phyloP scores from a whole-genome alignment of 768 basidiomycete species.

The Termitomyces sp. region DNA sequence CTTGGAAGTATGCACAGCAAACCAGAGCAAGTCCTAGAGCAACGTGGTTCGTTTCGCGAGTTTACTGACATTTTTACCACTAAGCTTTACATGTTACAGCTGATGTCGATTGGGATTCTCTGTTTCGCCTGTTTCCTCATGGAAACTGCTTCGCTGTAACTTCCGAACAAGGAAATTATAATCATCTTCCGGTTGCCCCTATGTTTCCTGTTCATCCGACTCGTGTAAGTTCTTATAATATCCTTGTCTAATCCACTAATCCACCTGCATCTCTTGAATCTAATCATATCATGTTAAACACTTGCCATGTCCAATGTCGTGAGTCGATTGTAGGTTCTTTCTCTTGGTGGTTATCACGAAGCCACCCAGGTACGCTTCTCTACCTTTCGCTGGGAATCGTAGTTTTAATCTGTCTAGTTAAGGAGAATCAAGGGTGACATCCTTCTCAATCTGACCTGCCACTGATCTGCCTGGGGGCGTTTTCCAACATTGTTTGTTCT shows the following conservation, averaged over 20 bases:
- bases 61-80: neutral
- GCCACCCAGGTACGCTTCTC: conserved; percentile 1
- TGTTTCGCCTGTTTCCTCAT: neutral
- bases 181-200: neutral
- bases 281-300: neutral
- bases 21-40: neutral
- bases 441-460: neutral
- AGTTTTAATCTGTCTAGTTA: conserved; percentile 7
- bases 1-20: neutral
- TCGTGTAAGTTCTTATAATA: neutral
- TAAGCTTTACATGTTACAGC: neutral
- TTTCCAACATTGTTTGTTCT: neutral
- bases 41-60: conserved; percentile 6
- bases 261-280: neutral
- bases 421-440: neutral
- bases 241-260: neutral
- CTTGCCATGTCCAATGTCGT: neutral
- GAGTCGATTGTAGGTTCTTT: neutral
- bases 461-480: neutral
- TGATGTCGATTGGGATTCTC: neutral
- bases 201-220: neutral
- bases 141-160: conserved; percentile 2
- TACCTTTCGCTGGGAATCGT: neutral
- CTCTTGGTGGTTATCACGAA: neutral
- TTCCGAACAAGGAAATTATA: neutral